phyloP scores from a whole-genome alignment of 1,139 yeast species.

The Candida freyschussii region DNA sequence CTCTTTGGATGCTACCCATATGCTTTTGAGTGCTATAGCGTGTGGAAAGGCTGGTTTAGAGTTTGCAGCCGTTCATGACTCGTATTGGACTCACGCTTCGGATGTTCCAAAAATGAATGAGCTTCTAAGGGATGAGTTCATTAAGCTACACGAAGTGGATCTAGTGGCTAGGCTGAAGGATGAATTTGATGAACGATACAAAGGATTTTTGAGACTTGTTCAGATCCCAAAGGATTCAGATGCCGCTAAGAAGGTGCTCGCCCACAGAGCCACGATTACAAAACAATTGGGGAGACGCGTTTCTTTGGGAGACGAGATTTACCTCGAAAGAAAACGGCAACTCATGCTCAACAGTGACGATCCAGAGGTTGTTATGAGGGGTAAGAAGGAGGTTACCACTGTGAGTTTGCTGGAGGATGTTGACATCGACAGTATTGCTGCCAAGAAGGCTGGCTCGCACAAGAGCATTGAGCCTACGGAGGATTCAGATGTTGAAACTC shows the following conservation, averaged over 20 bases:
- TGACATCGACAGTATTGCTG: conserved; percentile 22
- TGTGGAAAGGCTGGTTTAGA: conserved; percentile 64
- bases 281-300: conserved; percentile 51
- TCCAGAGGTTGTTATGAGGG: conserved; percentile 46
- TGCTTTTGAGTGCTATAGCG: conserved; percentile 82
- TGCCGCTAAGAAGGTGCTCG: conserved; percentile 47
- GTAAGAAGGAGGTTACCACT: conserved; percentile 62
- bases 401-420: conserved; percentile 54
- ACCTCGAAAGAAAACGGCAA: conserved; percentile 62
- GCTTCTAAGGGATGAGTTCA: conserved; percentile 75
- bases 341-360: conserved; percentile 49
- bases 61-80: conserved; percentile 98
- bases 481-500: conserved; percentile 6
- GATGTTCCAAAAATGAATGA: conserved; percentile 72
- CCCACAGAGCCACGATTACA: conserved; percentile 46
- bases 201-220: conserved; percentile 60
- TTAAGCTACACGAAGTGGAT: conserved; percentile 69
- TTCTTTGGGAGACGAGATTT: conserved; percentile 69
- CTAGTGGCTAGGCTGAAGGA: conserved; percentile 63
- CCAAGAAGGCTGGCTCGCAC: conserved; percentile 7
- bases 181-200: conserved; percentile 80
- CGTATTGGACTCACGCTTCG: conserved; percentile 96
- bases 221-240: conserved; percentile 49
- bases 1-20: conserved; percentile 94
- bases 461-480: conserved; percentile 2